These are phyloP conservation scores for Phytophthora rubi DNA, from an alignment of 352 stramenopile species.

Conservation along the genomic window DNA sequence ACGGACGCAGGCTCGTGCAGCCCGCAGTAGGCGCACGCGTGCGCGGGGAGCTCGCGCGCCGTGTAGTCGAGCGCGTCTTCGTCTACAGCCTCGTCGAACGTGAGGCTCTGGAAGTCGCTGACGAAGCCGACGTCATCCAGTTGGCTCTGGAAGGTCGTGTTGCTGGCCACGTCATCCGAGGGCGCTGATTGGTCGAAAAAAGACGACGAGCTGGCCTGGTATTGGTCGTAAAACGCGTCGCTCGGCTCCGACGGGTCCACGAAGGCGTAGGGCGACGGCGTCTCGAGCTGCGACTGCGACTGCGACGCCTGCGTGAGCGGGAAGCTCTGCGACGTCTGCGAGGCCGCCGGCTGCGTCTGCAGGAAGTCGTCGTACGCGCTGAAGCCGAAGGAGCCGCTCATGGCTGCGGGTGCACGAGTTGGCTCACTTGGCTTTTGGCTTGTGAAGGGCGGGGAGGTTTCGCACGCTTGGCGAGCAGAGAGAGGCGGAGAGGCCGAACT, in stretches of 20 bases:
- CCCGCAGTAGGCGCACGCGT: slow-evolving; percentile 97
- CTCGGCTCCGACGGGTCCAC: slow-evolving; percentile 55
- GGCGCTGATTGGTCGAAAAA: slow-evolving; percentile 41
- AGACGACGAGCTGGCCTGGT: slow-evolving; percentile 32
- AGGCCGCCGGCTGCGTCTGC: slow-evolving; percentile 48
- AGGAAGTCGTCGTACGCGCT: slow-evolving; percentile 62
- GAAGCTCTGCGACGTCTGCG: slow-evolving; percentile 38
- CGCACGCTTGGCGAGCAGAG: not conserved
- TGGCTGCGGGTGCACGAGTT: slow-evolving; percentile 2
- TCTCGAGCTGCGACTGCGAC: slow-evolving; percentile 41
- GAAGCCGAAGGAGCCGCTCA: slow-evolving; percentile 58
- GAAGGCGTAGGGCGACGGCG: slow-evolving; percentile 63
- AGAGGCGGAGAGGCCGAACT: not conserved
- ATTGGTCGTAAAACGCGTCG: slow-evolving; percentile 72
- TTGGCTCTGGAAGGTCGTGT: slow-evolving; percentile 46
- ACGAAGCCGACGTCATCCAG: slow-evolving; percentile 43
- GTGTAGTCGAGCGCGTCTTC: slow-evolving; percentile 79
- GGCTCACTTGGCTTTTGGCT: slow-evolving; percentile 13
- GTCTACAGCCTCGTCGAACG: slow-evolving; percentile 76
- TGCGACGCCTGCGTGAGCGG: slow-evolving; percentile 54
- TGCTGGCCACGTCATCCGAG: slow-evolving; percentile 26
- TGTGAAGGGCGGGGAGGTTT: slow-evolving; percentile 1
- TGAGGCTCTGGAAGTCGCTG: slow-evolving; percentile 65
- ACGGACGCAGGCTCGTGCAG: slow-evolving; percentile 97
- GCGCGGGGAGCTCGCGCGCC: slow-evolving; percentile 79